Conservation (phyloP, 768 basidiomycete genomes). For the Suillus discolor region DNA sequence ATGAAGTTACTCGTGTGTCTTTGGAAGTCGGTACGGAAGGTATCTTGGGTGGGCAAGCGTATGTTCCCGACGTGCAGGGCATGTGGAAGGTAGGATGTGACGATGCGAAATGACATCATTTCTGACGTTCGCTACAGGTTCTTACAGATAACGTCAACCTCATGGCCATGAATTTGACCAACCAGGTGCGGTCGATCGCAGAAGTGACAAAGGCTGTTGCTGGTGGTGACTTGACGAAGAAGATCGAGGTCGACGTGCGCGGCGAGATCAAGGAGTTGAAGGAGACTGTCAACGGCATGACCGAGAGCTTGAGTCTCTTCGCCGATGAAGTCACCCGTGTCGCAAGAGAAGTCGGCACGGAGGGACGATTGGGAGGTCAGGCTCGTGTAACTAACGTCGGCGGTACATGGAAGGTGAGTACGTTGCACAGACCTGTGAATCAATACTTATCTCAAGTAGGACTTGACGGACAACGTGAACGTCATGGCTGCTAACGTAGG, state of each 20-base stretch:
- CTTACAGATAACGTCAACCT: constrained; percentile 83
- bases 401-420: constrained; percentile 87
- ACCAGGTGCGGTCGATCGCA: constrained; percentile 88
- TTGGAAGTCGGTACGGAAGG: constrained; percentile 93
- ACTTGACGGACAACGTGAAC: constrained; percentile 94
- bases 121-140: constrained; percentile 33
- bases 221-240: constrained; percentile 89
- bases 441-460: constrained; percentile 36
- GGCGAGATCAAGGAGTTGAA: constrained; percentile 92
- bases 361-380: constrained; percentile 92
- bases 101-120: constrained; percentile 21
- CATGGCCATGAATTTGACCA: constrained; percentile 90
- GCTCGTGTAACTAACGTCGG: constrained; percentile 93
- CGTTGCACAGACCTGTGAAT: background rate
- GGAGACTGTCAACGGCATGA: constrained; percentile 96
- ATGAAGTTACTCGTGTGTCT: constrained; percentile 88
- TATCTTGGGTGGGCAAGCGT: constrained; percentile 91
- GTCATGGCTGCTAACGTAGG: constrained; percentile 91
- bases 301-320: constrained; percentile 80
- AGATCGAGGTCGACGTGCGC: constrained; percentile 88
- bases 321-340: constrained; percentile 86
- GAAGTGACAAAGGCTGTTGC: constrained; percentile 96
- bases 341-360: constrained; percentile 96
- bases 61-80: constrained; percentile 89
- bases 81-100: constrained; percentile 78